These are phyloP conservation scores for Lasiosphaeriaceae sp. DNA, from an alignment of 495 filamentous ascomycete species.

Conservation along the genomic window DNA sequence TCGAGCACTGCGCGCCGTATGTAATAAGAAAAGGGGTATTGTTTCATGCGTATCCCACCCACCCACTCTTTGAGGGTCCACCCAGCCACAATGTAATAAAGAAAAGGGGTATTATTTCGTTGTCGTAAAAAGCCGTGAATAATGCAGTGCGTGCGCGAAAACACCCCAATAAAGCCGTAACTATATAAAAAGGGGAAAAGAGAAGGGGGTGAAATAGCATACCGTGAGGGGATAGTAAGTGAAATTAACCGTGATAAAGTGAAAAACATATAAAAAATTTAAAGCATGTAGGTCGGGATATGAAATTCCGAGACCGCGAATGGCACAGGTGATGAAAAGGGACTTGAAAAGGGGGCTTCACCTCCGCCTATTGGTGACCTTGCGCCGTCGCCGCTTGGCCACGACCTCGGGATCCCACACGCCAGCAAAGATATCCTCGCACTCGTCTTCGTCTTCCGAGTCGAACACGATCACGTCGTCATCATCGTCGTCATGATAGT, in stretches of 20 bases:
- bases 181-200: too few relatives aligned
- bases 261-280: too few relatives aligned
- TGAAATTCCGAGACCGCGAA: too few relatives aligned
- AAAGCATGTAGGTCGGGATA: too few relatives aligned
- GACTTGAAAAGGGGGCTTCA: background rate
- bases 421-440: constrained; percentile 87
- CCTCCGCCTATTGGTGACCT: constrained; percentile 28
- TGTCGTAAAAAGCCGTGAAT: background rate
- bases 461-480: constrained; percentile 66
- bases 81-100: background rate
- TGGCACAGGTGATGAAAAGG: too few relatives aligned
- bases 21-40: background rate
- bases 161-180: too few relatives aligned
- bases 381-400: constrained; percentile 57
- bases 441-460: constrained; percentile 89
- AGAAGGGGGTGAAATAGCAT: too few relatives aligned
- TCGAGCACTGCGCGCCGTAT: too few relatives aligned
- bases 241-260: too few relatives aligned
- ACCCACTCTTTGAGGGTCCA: background rate
- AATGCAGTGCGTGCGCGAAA: too few relatives aligned
- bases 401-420: constrained; percentile 75
- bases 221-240: too few relatives aligned
- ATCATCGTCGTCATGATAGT: constrained; percentile 8
- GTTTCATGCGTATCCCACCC: background rate
- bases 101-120: background rate